A percentile compares a stretch with the other conserved stretches of the same genome.
Evolutionary conservation across 1,284 basidiomycete species (phyloP).

Genomic region (Cryptococcus floricola): DNA sequence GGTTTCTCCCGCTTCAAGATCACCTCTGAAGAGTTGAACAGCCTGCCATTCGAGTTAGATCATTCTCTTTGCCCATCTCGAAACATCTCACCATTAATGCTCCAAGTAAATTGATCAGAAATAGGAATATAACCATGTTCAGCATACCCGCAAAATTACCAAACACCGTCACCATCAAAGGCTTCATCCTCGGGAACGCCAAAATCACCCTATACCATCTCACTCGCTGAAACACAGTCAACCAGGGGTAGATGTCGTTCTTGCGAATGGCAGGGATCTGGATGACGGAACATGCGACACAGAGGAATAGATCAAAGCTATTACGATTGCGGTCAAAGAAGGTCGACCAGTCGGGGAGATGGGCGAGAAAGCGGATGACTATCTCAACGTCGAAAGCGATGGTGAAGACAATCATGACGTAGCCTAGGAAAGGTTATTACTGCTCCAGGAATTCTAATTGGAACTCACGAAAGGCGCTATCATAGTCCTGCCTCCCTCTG

Average conservation of each 20-base stretch:
- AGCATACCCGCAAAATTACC: slow-evolving; percentile 86
- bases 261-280: slow-evolving; percentile 75
- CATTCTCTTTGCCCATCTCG: too few species aligned
- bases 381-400: slow-evolving; percentile 88
- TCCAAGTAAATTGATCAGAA: slow-evolving; percentile 82
- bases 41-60: slow-evolving; percentile 26
- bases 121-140: slow-evolving; percentile 91
- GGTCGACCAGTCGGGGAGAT: slow-evolving; percentile 74
- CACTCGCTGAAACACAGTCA: slow-evolving; percentile 81
- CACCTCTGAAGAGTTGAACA: slow-evolving; percentile 62
- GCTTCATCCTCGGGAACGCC: slow-evolving; percentile 43
- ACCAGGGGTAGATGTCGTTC: slow-evolving; percentile 75
- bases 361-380: slow-evolving; percentile 65
- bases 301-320: slow-evolving; percentile 76
- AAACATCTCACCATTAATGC: slow-evolving; percentile 68
- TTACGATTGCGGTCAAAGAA: slow-evolving; percentile 71
- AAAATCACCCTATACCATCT: slow-evolving; percentile 94
- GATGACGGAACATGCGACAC: slow-evolving; percentile 71
- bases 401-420: slow-evolving; percentile 60
- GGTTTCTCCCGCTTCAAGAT: slow-evolving; percentile 54
- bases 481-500: slow-evolving; percentile 45
- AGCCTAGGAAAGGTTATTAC: too few species aligned
- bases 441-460: too few species aligned
- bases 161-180: slow-evolving; percentile 62
- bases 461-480: too few species aligned